Percentiles rank a stretch among this genome's conserved stretches.
These are phyloP conservation scores for Rhynchospora pubera DNA, from an alignment of 176 grass and related monocot genomes.

Conservation along the genomic window DNA sequence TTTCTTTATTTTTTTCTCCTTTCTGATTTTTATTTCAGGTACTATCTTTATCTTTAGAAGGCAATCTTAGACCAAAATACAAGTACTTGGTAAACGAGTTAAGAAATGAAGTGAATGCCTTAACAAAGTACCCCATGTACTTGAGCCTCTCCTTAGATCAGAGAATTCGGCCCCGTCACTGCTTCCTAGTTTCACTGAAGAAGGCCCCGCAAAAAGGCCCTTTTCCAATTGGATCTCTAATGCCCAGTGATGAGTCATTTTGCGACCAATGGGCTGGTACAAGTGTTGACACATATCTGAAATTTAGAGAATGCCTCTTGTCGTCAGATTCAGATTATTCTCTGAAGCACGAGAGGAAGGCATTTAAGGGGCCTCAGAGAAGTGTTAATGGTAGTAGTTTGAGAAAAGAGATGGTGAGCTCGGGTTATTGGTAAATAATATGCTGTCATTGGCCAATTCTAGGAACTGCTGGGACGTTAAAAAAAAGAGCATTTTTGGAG, in stretches of 20 bases:
- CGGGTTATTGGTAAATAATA: slow-evolving; percentile 14
- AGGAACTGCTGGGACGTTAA: background rate
- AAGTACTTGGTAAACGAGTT: slow-evolving; percentile 77
- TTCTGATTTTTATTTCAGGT: slow-evolving; percentile 49
- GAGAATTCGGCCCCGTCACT: slow-evolving; percentile 82
- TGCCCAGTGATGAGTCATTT: slow-evolving; percentile 80
- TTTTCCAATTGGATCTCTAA: slow-evolving; percentile 89
- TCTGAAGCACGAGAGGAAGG: slow-evolving; percentile 50
- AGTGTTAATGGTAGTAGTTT: background rate
- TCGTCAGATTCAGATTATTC: slow-evolving; percentile 41
- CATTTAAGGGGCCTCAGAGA: slow-evolving; percentile 20
- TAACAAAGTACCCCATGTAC: slow-evolving; percentile 96
- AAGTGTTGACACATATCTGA: slow-evolving; percentile 75
- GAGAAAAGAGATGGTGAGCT: slow-evolving; percentile 15
- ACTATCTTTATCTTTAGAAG: slow-evolving; percentile 80
- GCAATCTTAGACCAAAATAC: slow-evolving; percentile 79
- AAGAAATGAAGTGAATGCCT: slow-evolving; percentile 57
- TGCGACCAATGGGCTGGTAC: slow-evolving; percentile 89
- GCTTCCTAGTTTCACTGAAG: slow-evolving; percentile 82
- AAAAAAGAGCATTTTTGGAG: background rate
- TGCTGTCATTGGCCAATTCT: background rate
- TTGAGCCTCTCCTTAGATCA: slow-evolving; percentile 89
- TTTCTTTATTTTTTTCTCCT: slow-evolving; percentile 14
- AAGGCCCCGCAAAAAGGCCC: slow-evolving; percentile 80
- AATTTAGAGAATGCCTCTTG: slow-evolving; percentile 70